phyloP scores from a whole-genome alignment of 139 green algal species.

The Auxenochlorella pyrenoidosa region DNA sequence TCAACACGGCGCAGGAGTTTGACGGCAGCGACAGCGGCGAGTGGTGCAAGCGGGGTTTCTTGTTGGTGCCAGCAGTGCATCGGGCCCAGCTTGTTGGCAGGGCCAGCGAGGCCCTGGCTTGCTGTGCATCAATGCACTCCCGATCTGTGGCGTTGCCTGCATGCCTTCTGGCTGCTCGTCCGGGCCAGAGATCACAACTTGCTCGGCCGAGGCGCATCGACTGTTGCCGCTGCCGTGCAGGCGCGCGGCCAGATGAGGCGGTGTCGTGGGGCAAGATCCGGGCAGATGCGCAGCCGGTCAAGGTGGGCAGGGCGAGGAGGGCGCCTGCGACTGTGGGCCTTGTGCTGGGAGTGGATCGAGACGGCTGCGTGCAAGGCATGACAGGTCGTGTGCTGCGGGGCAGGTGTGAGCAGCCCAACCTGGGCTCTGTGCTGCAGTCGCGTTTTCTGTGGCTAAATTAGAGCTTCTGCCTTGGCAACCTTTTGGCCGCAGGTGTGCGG shows the following conservation, averaged over 20 bases:
- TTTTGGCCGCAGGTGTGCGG: constrained; percentile 51
- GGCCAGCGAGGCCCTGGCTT: neutral
- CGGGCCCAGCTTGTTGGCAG: too few relatives aligned
- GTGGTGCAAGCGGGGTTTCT: neutral
- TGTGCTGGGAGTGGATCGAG: too few relatives aligned
- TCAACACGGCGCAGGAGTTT: constrained; percentile 97
- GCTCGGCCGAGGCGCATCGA: neutral
- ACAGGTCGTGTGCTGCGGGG: too few relatives aligned
- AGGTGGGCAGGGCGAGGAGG: constrained; percentile 79
- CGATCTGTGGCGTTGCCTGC: too few relatives aligned
- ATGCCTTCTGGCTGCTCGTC: too few relatives aligned
- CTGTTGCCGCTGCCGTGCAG: constrained; percentile 24
- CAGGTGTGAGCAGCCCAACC: too few relatives aligned
- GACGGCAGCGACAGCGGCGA: constrained; percentile 88
- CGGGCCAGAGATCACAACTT: neutral
- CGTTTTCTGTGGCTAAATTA: too few relatives aligned
- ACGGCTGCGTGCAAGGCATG: too few relatives aligned
- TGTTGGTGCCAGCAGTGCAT: neutral
- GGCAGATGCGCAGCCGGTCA: constrained; percentile 84
- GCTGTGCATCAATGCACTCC: too few relatives aligned
- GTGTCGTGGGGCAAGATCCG: constrained; percentile 98
- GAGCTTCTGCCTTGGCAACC: too few relatives aligned
- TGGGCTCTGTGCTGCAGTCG: too few relatives aligned
- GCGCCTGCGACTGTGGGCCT: too few relatives aligned
- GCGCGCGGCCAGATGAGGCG: constrained; percentile 94